These are phyloP conservation scores for Fusarium sp. DNA, from an alignment of 2,329 filamentous ascomycete genomes.

Conservation along the genomic window DNA sequence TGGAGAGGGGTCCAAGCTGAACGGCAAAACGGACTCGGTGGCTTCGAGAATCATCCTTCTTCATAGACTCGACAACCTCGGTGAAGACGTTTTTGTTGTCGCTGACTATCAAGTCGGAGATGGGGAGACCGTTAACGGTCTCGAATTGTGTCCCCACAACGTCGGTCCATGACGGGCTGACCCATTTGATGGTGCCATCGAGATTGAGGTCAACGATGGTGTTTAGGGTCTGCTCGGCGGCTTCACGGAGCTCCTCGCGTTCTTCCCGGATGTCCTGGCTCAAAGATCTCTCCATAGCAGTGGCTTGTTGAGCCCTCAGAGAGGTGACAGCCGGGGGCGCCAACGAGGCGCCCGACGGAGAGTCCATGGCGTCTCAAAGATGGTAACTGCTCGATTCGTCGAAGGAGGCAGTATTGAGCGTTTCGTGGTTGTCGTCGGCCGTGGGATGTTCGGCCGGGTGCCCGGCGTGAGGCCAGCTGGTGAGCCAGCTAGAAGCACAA, in stretches of 20 bases:
- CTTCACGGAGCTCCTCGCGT: conserved; percentile 92
- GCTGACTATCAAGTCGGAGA: conserved; percentile 82
- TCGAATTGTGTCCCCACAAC: conserved; percentile 85
- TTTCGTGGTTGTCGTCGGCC: conserved; percentile 34
- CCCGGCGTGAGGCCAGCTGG: conserved; percentile 28
- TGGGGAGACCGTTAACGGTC: conserved; percentile 78
- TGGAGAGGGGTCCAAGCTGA: conserved; percentile 75
- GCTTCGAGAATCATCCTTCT: conserved; percentile 91
- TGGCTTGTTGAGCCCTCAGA: conserved; percentile 62
- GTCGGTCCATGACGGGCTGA: conserved; percentile 95
- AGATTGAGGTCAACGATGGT: conserved; percentile 95
- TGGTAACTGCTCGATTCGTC: conserved; percentile 7
- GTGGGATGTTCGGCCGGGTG: conserved; percentile 26
- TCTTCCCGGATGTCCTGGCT: conserved; percentile 94
- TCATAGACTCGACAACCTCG: conserved; percentile 88
- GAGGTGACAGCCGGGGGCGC: conserved; percentile 66
- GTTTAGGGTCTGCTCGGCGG: conserved; percentile 95
- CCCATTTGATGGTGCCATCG: conserved; percentile 92
- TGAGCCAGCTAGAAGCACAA: conserved; percentile 36
- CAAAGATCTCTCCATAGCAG: conserved; percentile 73
- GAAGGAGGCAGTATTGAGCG: conserved; percentile 20
- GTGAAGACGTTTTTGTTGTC: conserved; percentile 85
- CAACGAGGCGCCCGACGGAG: conserved; percentile 50
- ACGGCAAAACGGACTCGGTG: conserved; percentile 88
- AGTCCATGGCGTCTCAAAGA: conserved; percentile 54